Conservation (phyloP, 2,329 filamentous ascomycete species). For the Aspergillus sp. region DNA sequence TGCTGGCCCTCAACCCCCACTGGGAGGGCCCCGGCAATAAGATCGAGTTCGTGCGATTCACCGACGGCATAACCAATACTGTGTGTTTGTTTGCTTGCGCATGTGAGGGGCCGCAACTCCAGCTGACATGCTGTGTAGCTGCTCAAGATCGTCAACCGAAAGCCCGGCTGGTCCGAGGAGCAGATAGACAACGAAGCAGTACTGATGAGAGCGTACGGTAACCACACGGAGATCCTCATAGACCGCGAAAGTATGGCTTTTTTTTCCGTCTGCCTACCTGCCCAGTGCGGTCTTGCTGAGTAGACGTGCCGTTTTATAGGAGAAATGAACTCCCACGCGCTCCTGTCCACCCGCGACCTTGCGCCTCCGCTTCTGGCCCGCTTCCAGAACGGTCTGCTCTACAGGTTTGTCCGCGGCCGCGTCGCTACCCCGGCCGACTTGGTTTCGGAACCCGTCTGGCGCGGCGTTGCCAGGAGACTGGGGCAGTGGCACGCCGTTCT, state of each 20-base stretch:
- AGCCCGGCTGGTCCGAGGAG: slow-evolving; percentile 59
- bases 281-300: slow-evolving; percentile 28
- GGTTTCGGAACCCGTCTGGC: slow-evolving; percentile 63
- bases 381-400: slow-evolving; percentile 93
- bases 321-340: slow-evolving; percentile 63
- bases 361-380: slow-evolving; percentile 81
- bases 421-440: slow-evolving; percentile 75
- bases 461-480: slow-evolving; percentile 71
- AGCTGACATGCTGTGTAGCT: slow-evolving; percentile 33
- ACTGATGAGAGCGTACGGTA: slow-evolving; percentile 84
- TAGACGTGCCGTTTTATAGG: slow-evolving; percentile 34
- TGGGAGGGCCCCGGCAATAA: slow-evolving; percentile 67
- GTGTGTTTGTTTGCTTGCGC: too few relatives aligned
- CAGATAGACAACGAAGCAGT: slow-evolving; percentile 77
- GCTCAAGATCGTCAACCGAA: slow-evolving; percentile 42
- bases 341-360: slow-evolving; percentile 72
- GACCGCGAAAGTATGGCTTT: slow-evolving; percentile 71
- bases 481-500: slow-evolving; percentile 84
- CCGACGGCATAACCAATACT: slow-evolving; percentile 97
- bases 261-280: slow-evolving; percentile 9
- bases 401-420: slow-evolving; percentile 75
- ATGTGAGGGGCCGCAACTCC: too few relatives aligned
- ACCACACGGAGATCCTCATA: slow-evolving; percentile 89
- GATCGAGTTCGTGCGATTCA: slow-evolving; percentile 83
- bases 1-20: slow-evolving; percentile 69